Evolutionary conservation across 2,329 filamentous ascomycete genomes (phyloP).

Genomic region (Ophiocordyceps camponoti-leonardi): DNA sequence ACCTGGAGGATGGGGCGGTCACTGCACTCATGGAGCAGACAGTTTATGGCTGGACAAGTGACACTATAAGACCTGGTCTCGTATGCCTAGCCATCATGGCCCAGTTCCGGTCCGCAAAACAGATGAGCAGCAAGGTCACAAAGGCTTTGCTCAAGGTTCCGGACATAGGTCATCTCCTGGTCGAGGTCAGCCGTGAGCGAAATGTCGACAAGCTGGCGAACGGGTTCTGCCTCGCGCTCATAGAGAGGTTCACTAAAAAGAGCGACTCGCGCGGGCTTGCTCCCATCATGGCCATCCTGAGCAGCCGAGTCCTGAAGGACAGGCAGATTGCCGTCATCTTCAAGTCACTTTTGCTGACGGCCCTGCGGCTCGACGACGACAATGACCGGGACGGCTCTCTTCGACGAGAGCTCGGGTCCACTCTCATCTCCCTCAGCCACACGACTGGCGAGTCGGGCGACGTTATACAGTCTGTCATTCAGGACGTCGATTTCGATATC

Average conservation of each 20-base stretch:
- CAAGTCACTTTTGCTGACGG: slow-evolving; percentile 44
- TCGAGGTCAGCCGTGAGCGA: slow-evolving; percentile 45
- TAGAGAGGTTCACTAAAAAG: slow-evolving; percentile 44
- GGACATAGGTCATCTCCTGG: slow-evolving; percentile 39
- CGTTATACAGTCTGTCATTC: slow-evolving; percentile 49
- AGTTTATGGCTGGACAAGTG: slow-evolving; percentile 55
- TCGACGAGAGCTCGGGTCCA: slow-evolving; percentile 46
- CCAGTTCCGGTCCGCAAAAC: slow-evolving; percentile 56
- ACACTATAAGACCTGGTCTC: slow-evolving; percentile 57
- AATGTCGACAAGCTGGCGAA: slow-evolving; percentile 55
- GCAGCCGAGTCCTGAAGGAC: slow-evolving; percentile 41
- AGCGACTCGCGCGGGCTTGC: slow-evolving; percentile 38
- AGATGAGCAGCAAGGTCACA: slow-evolving; percentile 51
- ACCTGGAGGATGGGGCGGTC: slow-evolving; percentile 63
- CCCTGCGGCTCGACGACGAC: slow-evolving; percentile 37
- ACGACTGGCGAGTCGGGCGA: slow-evolving; percentile 38
- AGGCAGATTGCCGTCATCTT: slow-evolving; percentile 48
- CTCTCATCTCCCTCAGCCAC: slow-evolving; percentile 50
- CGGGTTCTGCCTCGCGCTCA: slow-evolving; percentile 49
- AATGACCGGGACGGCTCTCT: slow-evolving; percentile 36
- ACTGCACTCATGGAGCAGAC: slow-evolving; percentile 82
- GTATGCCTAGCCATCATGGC: slow-evolving; percentile 69
- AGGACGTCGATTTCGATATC: slow-evolving; percentile 53
- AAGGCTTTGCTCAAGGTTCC: slow-evolving; percentile 50
- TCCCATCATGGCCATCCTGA: slow-evolving; percentile 43